A percentile compares a stretch with the other conserved stretches of the same genome.
phyloP scores from a whole-genome alignment of 163 green algal species.

The Scenedesmus sp. region DNA sequence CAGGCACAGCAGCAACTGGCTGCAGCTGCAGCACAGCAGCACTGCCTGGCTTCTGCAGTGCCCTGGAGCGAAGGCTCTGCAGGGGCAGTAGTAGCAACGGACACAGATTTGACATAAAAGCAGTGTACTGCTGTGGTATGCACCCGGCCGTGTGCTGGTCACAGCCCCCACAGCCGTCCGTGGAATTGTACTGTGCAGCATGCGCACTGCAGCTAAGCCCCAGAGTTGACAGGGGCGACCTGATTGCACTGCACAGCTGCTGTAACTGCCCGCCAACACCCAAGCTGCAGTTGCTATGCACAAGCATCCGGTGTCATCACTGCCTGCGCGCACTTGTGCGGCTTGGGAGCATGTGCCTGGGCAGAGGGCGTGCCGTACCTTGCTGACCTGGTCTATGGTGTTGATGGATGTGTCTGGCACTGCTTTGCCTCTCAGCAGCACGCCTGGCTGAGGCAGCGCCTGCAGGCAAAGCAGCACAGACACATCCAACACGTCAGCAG shows the following conservation, averaged over 20 bases:
- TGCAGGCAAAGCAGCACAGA: neutral
- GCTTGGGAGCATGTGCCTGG: too few relatives aligned
- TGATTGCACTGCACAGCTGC: too few relatives aligned
- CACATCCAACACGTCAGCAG: neutral
- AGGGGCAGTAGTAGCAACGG: neutral
- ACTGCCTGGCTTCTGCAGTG: neutral
- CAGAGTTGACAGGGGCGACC: too few relatives aligned
- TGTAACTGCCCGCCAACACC: too few relatives aligned
- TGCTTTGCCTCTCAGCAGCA: neutral
- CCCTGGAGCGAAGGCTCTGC: neutral
- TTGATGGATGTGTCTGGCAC: neutral
- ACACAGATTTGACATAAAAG: neutral
- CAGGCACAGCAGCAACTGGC: neutral
- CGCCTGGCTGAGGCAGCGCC: neutral
- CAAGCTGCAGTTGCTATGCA: too few relatives aligned
- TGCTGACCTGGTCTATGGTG: neutral
- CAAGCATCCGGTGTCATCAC: too few relatives aligned
- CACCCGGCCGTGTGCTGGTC: neutral
- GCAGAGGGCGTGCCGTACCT: neutral
- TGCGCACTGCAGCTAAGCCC: too few relatives aligned
- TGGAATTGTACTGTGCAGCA: too few relatives aligned
- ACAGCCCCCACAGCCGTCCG: too few relatives aligned
- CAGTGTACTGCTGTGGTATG: neutral
- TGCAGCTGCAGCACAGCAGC: conserved; percentile 14
- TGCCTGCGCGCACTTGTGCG: too few relatives aligned